These are phyloP conservation scores for Talaromyces ruber DNA, from an alignment of 495 filamentous ascomycete species.

Conservation along the genomic window DNA sequence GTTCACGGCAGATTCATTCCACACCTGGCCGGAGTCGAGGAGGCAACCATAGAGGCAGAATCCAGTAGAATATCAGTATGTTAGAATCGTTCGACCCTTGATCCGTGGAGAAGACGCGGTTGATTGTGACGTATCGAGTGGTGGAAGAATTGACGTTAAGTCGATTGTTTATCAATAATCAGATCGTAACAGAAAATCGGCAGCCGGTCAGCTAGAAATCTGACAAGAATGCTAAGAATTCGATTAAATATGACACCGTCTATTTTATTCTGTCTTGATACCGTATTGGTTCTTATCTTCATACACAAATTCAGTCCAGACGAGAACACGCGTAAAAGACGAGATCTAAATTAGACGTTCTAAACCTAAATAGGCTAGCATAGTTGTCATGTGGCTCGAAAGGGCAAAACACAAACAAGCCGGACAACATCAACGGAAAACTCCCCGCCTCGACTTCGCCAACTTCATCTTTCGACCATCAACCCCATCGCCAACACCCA, in stretches of 20 bases:
- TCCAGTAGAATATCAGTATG: neutral
- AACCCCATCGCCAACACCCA: neutral
- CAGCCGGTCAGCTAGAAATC: neutral
- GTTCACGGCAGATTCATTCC: neutral
- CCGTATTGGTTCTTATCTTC: no score
- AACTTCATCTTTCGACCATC: neutral
- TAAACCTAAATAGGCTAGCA: neutral
- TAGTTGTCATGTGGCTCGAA: neutral
- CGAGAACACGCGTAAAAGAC: neutral
- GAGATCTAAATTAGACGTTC: neutral
- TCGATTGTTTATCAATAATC: neutral
- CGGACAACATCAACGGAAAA: slow-evolving; percentile 14
- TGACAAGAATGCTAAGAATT: neutral
- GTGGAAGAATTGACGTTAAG: neutral
- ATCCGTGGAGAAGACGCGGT: neutral
- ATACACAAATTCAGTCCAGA: no score
- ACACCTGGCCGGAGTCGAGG: neutral
- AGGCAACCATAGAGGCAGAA: neutral
- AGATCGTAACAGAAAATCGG: neutral
- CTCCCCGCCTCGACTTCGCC: slow-evolving; percentile 11
- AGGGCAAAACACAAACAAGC: slow-evolving; percentile 25
- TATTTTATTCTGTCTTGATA: no score
- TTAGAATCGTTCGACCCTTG: neutral
- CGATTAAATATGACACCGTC: no score
- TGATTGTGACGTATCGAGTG: neutral